Percentiles rank a stretch among this genome's conserved stretches.
phyloP scores from a whole-genome alignment of 305 asterid genomes.

The Plantago coronopus region DNA sequence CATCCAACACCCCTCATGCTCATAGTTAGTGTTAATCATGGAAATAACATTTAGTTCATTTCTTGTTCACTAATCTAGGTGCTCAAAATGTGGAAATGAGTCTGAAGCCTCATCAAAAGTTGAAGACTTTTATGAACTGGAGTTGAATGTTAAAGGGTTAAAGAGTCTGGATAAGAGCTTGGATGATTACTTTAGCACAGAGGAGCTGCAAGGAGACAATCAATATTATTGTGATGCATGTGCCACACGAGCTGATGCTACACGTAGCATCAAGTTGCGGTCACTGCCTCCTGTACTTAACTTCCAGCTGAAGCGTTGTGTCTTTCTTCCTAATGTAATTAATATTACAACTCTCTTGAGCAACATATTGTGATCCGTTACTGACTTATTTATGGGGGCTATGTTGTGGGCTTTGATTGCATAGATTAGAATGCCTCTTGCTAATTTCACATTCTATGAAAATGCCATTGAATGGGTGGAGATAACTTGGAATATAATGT shows the following conservation, averaged over 20 bases:
- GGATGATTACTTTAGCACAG: constrained; percentile 83
- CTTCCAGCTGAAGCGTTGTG: constrained; percentile 97
- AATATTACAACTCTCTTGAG: constrained; percentile 9
- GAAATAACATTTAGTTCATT: constrained; percentile 20
- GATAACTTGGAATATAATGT: background rate
- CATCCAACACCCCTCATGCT: background rate
- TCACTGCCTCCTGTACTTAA: constrained; percentile 85
- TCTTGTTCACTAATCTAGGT: constrained; percentile 40
- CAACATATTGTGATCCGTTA: background rate
- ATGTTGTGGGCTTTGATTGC: background rate
- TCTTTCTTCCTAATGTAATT: constrained; percentile 94
- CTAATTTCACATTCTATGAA: background rate
- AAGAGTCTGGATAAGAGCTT: constrained; percentile 83
- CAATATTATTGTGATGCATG: constrained; percentile 86
- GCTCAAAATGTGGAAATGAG: constrained; percentile 90
- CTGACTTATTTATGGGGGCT: background rate
- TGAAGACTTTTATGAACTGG: constrained; percentile 95
- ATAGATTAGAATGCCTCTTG: no score
- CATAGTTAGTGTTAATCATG: background rate
- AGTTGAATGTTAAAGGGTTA: constrained; percentile 91
- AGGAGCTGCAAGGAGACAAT: constrained; percentile 95
- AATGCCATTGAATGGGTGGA: background rate
- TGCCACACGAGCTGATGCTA: constrained; percentile 87
- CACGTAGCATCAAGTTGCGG: constrained; percentile 92
- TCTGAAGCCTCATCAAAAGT: constrained; percentile 90